Evolutionary conservation across 2,329 filamentous ascomycete genomes (phyloP).

Genomic region (Cordyceps tenuipes): DNA sequence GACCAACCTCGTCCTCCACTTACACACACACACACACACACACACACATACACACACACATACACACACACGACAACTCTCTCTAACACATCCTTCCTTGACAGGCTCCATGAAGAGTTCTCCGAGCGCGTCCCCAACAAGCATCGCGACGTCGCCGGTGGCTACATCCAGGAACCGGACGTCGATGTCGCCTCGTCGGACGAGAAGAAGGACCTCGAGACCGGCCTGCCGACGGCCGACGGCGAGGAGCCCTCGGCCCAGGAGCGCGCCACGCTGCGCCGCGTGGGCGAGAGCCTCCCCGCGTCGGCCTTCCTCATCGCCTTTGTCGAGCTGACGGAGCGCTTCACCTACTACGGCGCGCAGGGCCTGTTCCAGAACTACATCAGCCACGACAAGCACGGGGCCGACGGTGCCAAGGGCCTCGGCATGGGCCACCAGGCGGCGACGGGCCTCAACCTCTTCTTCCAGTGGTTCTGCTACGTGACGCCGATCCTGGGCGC

Average conservation of each 20-base stretch:
- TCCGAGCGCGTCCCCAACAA: conserved; percentile 15
- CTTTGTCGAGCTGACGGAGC: conserved; percentile 46
- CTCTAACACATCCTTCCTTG: background rate
- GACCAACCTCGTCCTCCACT: conserved; percentile 8
- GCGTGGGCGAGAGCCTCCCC: conserved; percentile 46
- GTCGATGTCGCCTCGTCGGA: background rate
- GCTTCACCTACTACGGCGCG: conserved; percentile 51
- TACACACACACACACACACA: background rate
- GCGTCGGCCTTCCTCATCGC: conserved; percentile 48
- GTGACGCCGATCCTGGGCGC: conserved; percentile 39
- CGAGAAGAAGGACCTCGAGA: conserved; percentile 16
- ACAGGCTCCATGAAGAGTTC: conserved; percentile 16
- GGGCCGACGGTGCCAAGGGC: conserved; percentile 36
- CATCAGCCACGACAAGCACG: conserved; percentile 29
- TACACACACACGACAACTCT: background rate
- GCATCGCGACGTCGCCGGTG: conserved; percentile 16
- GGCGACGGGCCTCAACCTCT: conserved; percentile 46
- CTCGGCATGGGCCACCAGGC: conserved; percentile 46
- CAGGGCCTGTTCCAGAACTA: conserved; percentile 50
- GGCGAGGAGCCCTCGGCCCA: conserved; percentile 44
- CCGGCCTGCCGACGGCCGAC: conserved; percentile 25
- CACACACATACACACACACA: background rate
- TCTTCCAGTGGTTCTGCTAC: conserved; percentile 46
- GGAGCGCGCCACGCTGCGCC: conserved; percentile 41
- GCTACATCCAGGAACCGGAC: conserved; percentile 11